phyloP scores from a whole-genome alignment of 169 alveolate species.

The Eimeria falciformis region DNA sequence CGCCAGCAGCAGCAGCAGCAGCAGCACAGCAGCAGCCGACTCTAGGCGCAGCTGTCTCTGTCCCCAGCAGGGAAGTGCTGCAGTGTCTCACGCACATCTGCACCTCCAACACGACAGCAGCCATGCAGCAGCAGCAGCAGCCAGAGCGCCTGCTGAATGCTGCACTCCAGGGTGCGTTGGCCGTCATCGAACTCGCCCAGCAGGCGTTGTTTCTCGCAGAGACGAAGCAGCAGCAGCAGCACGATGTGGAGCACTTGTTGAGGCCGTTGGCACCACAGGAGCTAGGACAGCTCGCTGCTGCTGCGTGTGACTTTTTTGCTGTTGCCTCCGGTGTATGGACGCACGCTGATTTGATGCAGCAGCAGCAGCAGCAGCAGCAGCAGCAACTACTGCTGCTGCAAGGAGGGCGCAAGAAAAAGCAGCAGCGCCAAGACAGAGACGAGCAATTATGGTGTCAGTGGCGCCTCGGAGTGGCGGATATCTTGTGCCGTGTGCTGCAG shows the following conservation, averaged over 20 bases:
- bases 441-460: constrained; percentile 15
- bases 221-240: constrained; percentile 27
- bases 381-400: constrained; percentile 6
- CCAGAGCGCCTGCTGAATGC: constrained; percentile 11
- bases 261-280: constrained; percentile 8
- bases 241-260: constrained; percentile 18
- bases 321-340: constrained; percentile 47
- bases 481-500: constrained; percentile 34
- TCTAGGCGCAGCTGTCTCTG: constrained; percentile 15
- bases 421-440: constrained; percentile 41
- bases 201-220: constrained; percentile 7
- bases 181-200: not conserved
- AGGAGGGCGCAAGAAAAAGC: constrained; percentile 44
- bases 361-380: constrained; percentile 54
- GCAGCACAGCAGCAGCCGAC: constrained; percentile 43
- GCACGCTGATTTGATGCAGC: not conserved
- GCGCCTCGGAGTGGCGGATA: constrained; percentile 9
- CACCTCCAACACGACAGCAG: not conserved
- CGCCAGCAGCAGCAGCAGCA: constrained; percentile 20
- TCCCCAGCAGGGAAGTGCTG: constrained; percentile 55
- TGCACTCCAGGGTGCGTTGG: constrained; percentile 40
- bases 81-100: not conserved
- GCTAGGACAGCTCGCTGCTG: constrained; percentile 1
- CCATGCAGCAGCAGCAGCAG: constrained; percentile 56
- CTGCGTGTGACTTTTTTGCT: constrained; percentile 31